A percentile compares a stretch with the other conserved stretches of the same genome.
These are phyloP conservation scores for Phialophora macrospora DNA, from an alignment of 2,329 filamentous ascomycete genomes.

Conservation along the genomic window DNA sequence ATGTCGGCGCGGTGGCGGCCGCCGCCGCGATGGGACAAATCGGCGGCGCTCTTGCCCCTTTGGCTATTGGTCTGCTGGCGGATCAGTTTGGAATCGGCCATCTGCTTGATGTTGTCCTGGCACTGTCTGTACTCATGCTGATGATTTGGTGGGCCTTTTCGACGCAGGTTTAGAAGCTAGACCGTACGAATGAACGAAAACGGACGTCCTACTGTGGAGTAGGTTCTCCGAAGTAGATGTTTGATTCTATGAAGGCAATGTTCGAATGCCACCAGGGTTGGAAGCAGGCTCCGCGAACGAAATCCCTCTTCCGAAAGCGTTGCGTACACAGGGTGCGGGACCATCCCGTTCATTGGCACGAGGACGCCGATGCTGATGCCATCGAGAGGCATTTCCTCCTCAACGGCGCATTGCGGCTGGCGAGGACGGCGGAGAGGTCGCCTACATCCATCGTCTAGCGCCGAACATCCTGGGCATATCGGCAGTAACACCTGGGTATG, in stretches of 20 bases:
- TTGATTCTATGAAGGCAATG: background rate
- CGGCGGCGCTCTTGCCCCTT: slow-evolving; percentile 52
- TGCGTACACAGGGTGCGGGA: too few species aligned
- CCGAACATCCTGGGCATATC: background rate
- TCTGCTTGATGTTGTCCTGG: slow-evolving; percentile 26
- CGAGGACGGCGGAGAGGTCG: background rate
- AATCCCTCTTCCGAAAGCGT: too few species aligned
- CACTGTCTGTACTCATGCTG: slow-evolving; percentile 15
- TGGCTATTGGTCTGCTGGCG: slow-evolving; percentile 47
- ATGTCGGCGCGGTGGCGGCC: slow-evolving; percentile 53
- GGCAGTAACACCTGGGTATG: background rate
- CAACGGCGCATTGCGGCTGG: too few species aligned
- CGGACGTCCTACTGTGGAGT: background rate
- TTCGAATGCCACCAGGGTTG: too few species aligned
- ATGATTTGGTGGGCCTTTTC: slow-evolving; percentile 27
- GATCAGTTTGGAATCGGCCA: slow-evolving; percentile 28
- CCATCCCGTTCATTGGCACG: too few species aligned
- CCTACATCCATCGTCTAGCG: too few species aligned
- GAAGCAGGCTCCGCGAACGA: too few species aligned
- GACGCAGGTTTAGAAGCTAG: background rate
- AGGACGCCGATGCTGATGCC: too few species aligned
- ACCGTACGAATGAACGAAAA: background rate
- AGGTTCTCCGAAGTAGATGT: background rate
- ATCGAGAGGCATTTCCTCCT: too few species aligned
- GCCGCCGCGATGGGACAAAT: slow-evolving; percentile 53